Evolutionary conservation across 148 eudicot genomes (phyloP).

Genomic region (Beta vulgaris): DNA sequence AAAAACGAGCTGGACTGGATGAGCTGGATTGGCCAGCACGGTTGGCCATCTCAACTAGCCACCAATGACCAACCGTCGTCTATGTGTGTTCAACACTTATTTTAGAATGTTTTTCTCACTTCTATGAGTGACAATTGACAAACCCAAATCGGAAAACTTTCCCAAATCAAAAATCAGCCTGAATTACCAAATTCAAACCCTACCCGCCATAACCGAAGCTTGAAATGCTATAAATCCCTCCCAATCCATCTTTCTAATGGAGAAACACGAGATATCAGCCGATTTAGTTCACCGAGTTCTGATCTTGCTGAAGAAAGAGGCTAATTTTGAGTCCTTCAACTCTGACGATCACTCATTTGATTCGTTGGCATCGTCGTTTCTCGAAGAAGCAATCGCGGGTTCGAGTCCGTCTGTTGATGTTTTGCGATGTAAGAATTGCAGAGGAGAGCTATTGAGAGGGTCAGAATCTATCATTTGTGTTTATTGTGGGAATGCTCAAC

Average conservation of each 20-base stretch:
- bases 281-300: constrained; percentile 45
- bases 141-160: too few species aligned
- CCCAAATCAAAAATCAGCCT: too few species aligned
- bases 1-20: too few species aligned
- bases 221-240: not conserved
- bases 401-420: constrained; percentile 32
- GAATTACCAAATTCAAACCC: not conserved
- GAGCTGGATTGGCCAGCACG: too few species aligned
- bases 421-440: constrained; percentile 52
- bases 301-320: constrained; percentile 46
- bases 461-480: constrained; percentile 49
- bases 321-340: constrained; percentile 42
- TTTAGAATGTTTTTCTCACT: too few species aligned
- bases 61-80: too few species aligned
- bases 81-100: too few species aligned
- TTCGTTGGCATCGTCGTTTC: constrained; percentile 30
- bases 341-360: constrained; percentile 36
- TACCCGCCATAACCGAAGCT: not conserved
- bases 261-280: constrained; percentile 20
- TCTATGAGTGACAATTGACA: too few species aligned
- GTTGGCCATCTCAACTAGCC: too few species aligned
- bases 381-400: constrained; percentile 42
- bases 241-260: not conserved
- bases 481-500: constrained; percentile 46
- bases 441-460: constrained; percentile 54